Evolutionary conservation across 148 eudicot species (phyloP), one percentile per base, ranked within the genome.

Genomic region (Linanthus parryae): DNA sequence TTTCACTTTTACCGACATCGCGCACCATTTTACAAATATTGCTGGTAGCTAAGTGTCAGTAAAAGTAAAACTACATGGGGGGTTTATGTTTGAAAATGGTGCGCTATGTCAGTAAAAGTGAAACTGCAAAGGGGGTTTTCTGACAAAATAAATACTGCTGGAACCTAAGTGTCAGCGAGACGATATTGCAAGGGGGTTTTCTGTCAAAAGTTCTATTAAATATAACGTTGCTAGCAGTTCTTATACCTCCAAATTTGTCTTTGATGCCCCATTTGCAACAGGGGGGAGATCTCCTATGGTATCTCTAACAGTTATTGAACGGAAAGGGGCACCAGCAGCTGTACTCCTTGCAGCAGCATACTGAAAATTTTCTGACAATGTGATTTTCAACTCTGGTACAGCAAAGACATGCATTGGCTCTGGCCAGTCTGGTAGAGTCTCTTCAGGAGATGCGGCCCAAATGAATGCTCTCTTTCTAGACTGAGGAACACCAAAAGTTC

Each of bases 321-420:
- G 90, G 68, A 84, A 87, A 30, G 99, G 94, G 25, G 96, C 99
- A 37, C 99, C 99, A 49, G 43, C 59, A 43, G 96, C 63, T 26
- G 99, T 84, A 65, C 99, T 92, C 37, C 82, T 58, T 12, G 72
- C 99, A 54, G 99, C 99, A 52, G 99, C 84, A 73, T 77, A 88
- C 25, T 79, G 89, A 10, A 52, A 36, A 40, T 59, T 72, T 52
- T 47, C 60, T 30, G 68, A 72, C 52, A 92, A 58, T 44, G 64
- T 49, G 45, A 92, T 62, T 61, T 65, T 87, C 29, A 84, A 73
- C 73, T 92, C 88, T 16, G 90, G 79, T 24, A 81, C 86, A 48
- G 91, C 84, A 84, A 92, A 92, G 31, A 88, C 99, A 75, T 92
- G 91, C 94, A 92, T 81, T 33, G 96, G 99, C 73, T 87, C 99